phyloP scores from a whole-genome alignment of 2,329 filamentous ascomycete species.

The Colletotrichum theobromicola region DNA sequence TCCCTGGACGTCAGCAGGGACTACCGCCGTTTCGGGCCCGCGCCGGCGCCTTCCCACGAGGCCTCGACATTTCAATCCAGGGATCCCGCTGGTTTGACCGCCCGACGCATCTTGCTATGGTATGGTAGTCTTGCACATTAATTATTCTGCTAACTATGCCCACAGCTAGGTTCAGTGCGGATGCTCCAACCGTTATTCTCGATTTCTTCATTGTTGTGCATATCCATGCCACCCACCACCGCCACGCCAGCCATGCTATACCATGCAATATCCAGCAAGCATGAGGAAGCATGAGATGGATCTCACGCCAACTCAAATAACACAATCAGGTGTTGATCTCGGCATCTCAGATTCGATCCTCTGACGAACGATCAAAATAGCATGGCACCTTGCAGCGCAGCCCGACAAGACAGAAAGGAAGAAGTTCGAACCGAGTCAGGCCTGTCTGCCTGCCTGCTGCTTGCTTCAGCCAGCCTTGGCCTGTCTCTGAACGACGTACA shows the following conservation, averaged over 20 bases:
- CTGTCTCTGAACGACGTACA: not conserved
- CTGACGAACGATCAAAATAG: not conserved
- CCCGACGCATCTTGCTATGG: not conserved
- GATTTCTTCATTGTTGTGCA: not conserved
- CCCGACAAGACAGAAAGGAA: not conserved
- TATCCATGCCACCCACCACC: not conserved
- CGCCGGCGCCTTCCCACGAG: constrained; percentile 2
- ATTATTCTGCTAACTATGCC: not conserved
- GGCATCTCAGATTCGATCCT: not conserved
- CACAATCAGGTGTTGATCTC: not conserved
- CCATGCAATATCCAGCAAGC: not conserved
- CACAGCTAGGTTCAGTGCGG: too few species aligned
- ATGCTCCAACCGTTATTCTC: not conserved
- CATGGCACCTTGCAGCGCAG: not conserved
- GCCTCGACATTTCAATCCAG: not conserved
- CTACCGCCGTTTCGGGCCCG: not conserved
- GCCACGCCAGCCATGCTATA: not conserved
- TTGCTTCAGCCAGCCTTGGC: not conserved
- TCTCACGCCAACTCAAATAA: not conserved
- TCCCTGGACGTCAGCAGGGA: not conserved
- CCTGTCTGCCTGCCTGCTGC: not conserved
- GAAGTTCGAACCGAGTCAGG: not conserved
- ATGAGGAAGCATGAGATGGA: not conserved
- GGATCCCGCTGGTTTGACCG: not conserved
- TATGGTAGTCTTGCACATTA: not conserved